Evolutionary conservation across 441 rosid genomes (phyloP), one percentile per base, ranked within the genome.

Genomic region (Brassica balearica): DNA sequence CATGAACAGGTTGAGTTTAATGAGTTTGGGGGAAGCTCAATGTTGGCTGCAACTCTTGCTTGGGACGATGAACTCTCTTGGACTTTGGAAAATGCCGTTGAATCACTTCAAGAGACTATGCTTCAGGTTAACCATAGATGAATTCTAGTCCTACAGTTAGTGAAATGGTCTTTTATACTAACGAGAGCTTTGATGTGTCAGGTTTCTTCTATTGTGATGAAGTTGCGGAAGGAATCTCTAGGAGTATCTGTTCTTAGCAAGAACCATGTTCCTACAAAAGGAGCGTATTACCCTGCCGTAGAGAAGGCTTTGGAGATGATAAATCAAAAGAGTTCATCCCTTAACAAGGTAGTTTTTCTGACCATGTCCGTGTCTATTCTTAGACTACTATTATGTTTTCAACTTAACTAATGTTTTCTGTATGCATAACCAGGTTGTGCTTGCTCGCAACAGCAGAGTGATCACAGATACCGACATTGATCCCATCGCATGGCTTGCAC

Each of bases 401-500:
- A 2, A 8, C 10, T 76, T 62, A n/a, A 34, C 48, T 76, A 51
- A 71, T 65, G 79, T 32, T 72, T 61, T 79, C 7, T 60, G 48
- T 43, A 69, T 11, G 56, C 1, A 56, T 76, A 72, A 59, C 43
- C 76, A 95, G 98, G 98, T 95, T 51, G 99, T 95, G 51, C 92
- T 95, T 68, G 99, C 97, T 19, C 93, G 99, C 4, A 90, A 90
- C 84, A 93, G 92, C 88, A 87, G 86, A 72, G 82, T 91, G 9
- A 85, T 88, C 14, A 91, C 92, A 4, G 90, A 88, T 68, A 82
- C 79, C 6, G 90, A 89, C 68, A 86, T 95, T 59, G 93, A 95
- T 82, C 96, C 97, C 69, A 83, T 91, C 55, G 73, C 88, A 65
- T 90, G 92, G 98, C 73, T 95, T 66, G 93, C 97, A 73, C 89